Conservation (phyloP, 2,329 filamentous ascomycete genomes). For the Aspergillus pseudonomiae region DNA sequence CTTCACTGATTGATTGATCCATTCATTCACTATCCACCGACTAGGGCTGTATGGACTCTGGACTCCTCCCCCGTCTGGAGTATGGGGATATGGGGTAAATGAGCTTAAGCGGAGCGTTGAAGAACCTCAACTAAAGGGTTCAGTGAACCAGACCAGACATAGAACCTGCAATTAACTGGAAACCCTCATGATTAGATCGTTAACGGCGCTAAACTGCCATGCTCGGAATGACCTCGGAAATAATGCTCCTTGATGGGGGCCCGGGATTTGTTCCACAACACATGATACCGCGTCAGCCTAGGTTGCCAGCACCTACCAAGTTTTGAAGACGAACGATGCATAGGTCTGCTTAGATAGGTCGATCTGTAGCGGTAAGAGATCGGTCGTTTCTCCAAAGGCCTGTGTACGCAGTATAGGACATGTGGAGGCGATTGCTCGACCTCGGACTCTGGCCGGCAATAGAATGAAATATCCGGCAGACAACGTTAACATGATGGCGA, state of each 20-base stretch:
- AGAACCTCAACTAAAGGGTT: background rate
- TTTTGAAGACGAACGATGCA: background rate
- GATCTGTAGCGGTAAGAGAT: background rate
- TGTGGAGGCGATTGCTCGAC: background rate
- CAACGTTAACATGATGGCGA: background rate
- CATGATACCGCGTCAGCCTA: background rate
- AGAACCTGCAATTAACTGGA: no score
- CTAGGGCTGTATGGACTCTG: constrained; percentile 1
- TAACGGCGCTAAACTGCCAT: background rate
- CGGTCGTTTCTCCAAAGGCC: background rate
- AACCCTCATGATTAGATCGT: background rate
- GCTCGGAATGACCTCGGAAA: background rate
- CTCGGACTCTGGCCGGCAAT: constrained; percentile 1
- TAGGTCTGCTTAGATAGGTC: background rate
- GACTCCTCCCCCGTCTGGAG: background rate
- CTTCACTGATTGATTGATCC: background rate
- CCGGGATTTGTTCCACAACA: background rate
- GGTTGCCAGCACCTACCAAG: background rate
- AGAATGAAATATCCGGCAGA: background rate
- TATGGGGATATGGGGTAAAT: background rate
- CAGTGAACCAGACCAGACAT: background rate
- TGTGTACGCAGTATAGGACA: background rate
- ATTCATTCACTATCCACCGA: background rate
- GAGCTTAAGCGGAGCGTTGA: constrained; percentile 3
- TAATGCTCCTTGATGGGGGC: background rate